Conservation (phyloP, 805 yeast genomes). For the Cyberlindnera subsufficiens region DNA sequence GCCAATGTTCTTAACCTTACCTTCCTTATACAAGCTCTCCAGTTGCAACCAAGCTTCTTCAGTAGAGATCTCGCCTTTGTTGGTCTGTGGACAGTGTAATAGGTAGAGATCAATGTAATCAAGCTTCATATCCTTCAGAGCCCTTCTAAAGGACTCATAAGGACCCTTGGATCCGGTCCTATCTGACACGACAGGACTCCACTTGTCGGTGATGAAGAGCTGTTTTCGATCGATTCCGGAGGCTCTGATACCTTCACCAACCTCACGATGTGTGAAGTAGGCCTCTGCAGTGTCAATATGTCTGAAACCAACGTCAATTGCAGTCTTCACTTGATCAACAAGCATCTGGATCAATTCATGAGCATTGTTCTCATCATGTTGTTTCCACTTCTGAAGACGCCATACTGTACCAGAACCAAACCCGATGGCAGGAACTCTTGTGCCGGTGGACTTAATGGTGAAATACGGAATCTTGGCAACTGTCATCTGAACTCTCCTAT, state of each 20-base stretch:
- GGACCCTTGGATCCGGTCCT: conserved; percentile 33
- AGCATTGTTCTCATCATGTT: conserved; percentile 7
- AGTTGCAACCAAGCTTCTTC: conserved; percentile 47
- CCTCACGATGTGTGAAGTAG: conserved; percentile 52
- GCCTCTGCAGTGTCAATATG: conserved; percentile 65
- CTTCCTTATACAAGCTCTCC: conserved; percentile 39
- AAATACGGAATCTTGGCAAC: conserved; percentile 15
- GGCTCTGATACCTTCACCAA: conserved; percentile 42
- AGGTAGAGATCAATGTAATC: conserved; percentile 56
- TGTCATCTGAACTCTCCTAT: conserved; percentile 1
- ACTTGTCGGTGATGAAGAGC: conserved; percentile 58
- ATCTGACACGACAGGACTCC: conserved; percentile 24
- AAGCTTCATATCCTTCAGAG: conserved; percentile 38
- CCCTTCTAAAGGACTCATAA: conserved; percentile 36
- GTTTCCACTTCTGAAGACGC: conserved; percentile 26
- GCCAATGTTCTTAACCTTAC: conserved; percentile 57
- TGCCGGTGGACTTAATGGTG: conserved; percentile 30
- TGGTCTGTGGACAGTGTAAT: conserved; percentile 43
- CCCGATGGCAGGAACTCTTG: conserved; percentile 37
- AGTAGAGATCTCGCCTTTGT: conserved; percentile 24
- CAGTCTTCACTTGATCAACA: conserved; percentile 12
- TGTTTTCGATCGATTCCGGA: conserved; percentile 35
- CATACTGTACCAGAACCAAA: conserved; percentile 42
- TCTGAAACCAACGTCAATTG: conserved; percentile 45
- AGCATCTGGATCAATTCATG: conserved; percentile 26